A percentile compares a stretch with the other conserved stretches of the same genome.
phyloP scores from a whole-genome alignment of 75 land plant genomes.

The Picea glauca region DNA sequence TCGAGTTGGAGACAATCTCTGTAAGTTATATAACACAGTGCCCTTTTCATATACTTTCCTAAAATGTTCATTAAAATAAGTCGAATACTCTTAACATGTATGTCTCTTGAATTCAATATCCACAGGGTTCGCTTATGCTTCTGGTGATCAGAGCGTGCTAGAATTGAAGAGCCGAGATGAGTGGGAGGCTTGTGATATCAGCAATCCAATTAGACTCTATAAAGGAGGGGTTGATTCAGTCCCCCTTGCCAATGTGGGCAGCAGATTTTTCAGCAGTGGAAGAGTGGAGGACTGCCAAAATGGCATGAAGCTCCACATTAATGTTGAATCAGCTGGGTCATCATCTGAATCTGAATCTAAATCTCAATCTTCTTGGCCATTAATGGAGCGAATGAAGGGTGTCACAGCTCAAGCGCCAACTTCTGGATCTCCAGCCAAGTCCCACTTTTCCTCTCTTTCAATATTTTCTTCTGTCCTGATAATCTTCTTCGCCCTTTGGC shows the following conservation, averaged over 20 bases:
- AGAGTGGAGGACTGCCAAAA: conserved; percentile 33
- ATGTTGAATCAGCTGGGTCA: conserved; percentile 15
- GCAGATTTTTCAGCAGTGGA: conserved; percentile 46
- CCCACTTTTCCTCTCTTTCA: not conserved
- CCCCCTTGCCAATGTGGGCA: conserved; percentile 32
- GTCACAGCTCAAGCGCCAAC: too few species aligned
- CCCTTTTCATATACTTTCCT: not conserved
- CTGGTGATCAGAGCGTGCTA: conserved; percentile 21
- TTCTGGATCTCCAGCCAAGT: not conserved
- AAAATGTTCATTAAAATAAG: not conserved
- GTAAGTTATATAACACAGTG: conserved; percentile 12
- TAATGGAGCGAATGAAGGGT: too few species aligned
- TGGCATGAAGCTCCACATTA: conserved; percentile 47
- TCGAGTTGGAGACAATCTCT: conserved; percentile 47
- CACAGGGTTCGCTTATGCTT: conserved; percentile 51
- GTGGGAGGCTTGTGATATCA: conserved; percentile 40
- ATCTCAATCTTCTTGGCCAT: not conserved
- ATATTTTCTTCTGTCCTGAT: not conserved
- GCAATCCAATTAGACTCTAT: conserved; percentile 53
- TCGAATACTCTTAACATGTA: not conserved
- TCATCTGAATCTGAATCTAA: not conserved
- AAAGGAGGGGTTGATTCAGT: conserved; percentile 31
- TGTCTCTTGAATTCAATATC: not conserved
- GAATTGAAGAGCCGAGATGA: conserved; percentile 47
- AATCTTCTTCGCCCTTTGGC: not conserved